These are phyloP conservation scores for Comarum palustre DNA, from an alignment of 306 rosid genomes.

Conservation along the genomic window DNA sequence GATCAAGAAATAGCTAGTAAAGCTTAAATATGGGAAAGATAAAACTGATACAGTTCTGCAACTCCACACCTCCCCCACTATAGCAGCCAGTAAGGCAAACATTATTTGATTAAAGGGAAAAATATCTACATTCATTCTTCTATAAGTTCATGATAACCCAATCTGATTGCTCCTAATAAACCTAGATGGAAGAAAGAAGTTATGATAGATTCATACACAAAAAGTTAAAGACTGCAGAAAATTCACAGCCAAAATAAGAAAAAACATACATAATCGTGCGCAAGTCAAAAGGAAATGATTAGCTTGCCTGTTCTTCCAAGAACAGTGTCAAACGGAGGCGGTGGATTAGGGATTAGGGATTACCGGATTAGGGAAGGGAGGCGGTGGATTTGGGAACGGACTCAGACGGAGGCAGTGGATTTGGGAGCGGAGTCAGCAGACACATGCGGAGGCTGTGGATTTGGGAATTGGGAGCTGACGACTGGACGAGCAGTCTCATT, in stretches of 20 bases:
- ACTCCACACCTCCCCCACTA: constrained; percentile 17
- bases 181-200: not conserved
- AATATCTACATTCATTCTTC: not conserved
- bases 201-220: not conserved
- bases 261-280: not conserved
- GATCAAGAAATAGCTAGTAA: not conserved
- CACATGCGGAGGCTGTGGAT: too few relatives aligned
- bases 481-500: too few relatives aligned
- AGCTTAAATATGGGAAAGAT: constrained; percentile 1
- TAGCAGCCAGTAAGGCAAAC: not conserved
- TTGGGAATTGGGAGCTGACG: too few relatives aligned
- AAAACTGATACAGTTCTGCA: constrained; percentile 28
- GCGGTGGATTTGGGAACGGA: too few relatives aligned
- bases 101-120: not conserved
- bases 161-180: not conserved
- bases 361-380: too few relatives aligned
- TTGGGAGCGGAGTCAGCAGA: too few relatives aligned
- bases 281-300: not conserved
- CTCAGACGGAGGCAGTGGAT: too few relatives aligned
- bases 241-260: not conserved
- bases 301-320: not conserved
- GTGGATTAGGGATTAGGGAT: too few relatives aligned
- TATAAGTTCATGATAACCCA: not conserved
- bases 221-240: not conserved
- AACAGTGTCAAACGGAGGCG: not conserved